A percentile compares a stretch with the other conserved stretches of the same genome.
phyloP scores from a whole-genome alignment of 768 basidiomycete species.

The Calocybe gangraenosa region DNA sequence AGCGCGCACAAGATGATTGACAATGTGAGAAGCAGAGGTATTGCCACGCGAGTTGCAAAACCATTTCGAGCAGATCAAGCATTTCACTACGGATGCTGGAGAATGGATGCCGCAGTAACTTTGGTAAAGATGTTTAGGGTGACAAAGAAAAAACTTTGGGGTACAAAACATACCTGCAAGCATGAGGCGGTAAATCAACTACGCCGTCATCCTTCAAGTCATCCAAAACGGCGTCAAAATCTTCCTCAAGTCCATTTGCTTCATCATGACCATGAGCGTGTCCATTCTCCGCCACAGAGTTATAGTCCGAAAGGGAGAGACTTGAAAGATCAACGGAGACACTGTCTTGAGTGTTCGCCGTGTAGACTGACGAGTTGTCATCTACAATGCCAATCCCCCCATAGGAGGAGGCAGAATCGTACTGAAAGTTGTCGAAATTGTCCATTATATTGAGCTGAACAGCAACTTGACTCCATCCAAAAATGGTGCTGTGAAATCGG shows the following conservation, averaged over 20 bases:
- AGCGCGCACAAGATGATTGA: conserved; percentile 97
- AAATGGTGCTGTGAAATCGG: conserved; percentile 1
- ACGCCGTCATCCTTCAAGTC: conserved; percentile 80
- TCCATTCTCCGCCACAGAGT: conserved; percentile 37
- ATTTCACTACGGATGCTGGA: conserved; percentile 95
- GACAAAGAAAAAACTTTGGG: conserved; percentile 7
- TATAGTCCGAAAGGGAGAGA: conserved; percentile 67
- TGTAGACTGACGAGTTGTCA: conserved; percentile 79
- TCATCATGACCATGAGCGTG: conserved; percentile 30
- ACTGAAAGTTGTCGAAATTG: conserved; percentile 82
- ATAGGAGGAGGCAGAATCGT: conserved; percentile 79
- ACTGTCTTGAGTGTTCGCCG: conserved; percentile 60
- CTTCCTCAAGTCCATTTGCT: conserved; percentile 57
- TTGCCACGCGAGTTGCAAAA: conserved; percentile 99
- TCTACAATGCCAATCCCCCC: conserved; percentile 72
- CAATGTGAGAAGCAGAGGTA: conserved; percentile 97
- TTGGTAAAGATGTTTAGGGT: conserved; percentile 8
- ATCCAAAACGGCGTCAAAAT: conserved; percentile 86
- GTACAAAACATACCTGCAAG: conserved; percentile 73
- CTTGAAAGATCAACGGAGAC: conserved; percentile 61
- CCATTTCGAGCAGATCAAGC: conserved; percentile 89
- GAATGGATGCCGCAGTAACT: conserved; percentile 99
- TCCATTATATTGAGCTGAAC: conserved; percentile 47
- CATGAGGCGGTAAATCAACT: conserved; percentile 85
- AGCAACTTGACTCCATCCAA: conserved; percentile 10